Base-by-base conservation (phyloP, 805 yeast species). In the Metschnikowia gelsemii region DNA sequence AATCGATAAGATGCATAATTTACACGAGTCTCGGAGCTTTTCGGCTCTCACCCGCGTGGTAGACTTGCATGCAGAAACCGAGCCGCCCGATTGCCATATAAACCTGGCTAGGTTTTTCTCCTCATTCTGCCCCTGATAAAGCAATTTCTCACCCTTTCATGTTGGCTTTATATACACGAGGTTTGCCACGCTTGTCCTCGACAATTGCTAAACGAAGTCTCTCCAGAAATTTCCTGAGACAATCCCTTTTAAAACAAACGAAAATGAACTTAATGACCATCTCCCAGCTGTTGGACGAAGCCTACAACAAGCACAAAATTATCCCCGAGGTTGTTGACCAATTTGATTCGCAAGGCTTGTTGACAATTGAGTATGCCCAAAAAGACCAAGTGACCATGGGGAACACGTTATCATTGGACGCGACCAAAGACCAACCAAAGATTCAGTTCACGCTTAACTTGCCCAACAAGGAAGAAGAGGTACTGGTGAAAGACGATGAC, bases 361-460 rank as follows among this genome's bases (percentile, higher is more conserved):
- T 86, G 42, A 76, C 84, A 43, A 80, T 82, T 46, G 76, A 80
- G 32, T 86, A 82, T 60, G 53, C 49, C 27, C 54, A 52, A 5
- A 79, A 79, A n/a, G 64, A 64, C 45, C 85, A 79, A 42, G 96
- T 87, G 24, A 76, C 89, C 0, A 65, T 87, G 70, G 97, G 96
- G 14, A 87, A 89, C 64, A 75, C 81, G 2, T 68, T 90, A 41
- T 61, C 70, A 30, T 82, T 78, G 5, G 72, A 67, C 3, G 84
- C 80, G 33, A 81, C 96, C 20, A 95, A 85, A 63, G 51, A 62
- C n/a, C 56, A 53, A 32, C 96, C 96, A 25, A 52, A 61, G 23
- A 70, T 89, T 42, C 84, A 82, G 49, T 80, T 85, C 63, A 78
- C 89, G 12, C 67, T 80, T 47, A 71, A 73, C 50, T 65, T 74